Conservation (phyloP, 176 grass and related monocot species). For the Oryza punctata region DNA sequence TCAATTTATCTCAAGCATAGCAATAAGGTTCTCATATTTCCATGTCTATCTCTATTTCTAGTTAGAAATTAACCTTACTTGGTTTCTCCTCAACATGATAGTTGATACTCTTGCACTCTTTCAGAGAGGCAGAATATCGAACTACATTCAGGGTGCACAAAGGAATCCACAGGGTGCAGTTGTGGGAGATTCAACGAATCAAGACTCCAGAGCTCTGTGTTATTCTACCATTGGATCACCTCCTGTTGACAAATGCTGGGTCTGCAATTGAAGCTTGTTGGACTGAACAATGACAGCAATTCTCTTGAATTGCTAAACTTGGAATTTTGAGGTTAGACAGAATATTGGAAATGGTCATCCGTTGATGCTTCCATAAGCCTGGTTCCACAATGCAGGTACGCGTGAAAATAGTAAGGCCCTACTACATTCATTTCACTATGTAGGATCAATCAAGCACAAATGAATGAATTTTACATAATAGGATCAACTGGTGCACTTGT, state of each 20-base stretch:
- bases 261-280: background rate
- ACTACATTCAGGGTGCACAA: background rate
- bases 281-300: background rate
- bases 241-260: background rate
- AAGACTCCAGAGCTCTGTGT: background rate
- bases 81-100: background rate
- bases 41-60: background rate
- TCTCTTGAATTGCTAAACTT: background rate
- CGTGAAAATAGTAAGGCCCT: background rate
- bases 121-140: background rate
- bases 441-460: background rate
- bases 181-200: background rate
- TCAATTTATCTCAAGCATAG: background rate
- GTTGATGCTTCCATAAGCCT: constrained; percentile 3
- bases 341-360: background rate
- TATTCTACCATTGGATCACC: background rate
- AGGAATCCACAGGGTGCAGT: background rate
- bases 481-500: background rate
- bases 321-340: background rate
- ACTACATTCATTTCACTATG: background rate
- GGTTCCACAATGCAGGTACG: background rate
- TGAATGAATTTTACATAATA: background rate
- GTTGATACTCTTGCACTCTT: no score
- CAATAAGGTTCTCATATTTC: background rate
- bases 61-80: background rate